phyloP scores from a whole-genome alignment of 2,329 filamentous ascomycete species.

The Pestalotiopsis sp. region DNA sequence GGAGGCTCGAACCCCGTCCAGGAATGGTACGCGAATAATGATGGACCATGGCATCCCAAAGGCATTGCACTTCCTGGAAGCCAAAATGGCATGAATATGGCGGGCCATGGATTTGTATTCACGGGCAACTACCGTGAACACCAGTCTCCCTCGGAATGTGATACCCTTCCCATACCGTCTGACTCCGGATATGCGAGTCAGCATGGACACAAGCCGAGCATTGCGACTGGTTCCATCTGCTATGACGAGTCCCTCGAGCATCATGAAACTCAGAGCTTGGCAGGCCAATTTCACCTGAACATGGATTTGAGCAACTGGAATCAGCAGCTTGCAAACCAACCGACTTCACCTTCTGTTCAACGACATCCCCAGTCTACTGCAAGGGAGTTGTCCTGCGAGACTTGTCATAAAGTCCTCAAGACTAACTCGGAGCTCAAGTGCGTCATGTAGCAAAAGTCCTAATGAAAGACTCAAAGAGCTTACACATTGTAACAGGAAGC shows the following conservation, averaged over 20 bases:
- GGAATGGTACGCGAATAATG: conserved; percentile 41
- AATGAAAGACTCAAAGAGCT: neutral
- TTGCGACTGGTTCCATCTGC: conserved; percentile 43
- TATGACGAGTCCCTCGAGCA: conserved; percentile 44
- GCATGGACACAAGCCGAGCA: conserved; percentile 41
- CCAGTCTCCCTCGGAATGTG: conserved; percentile 41
- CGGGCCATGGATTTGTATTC: conserved; percentile 27
- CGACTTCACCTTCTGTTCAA: conserved; percentile 2
- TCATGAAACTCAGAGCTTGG: conserved; percentile 41
- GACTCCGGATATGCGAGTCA: conserved; percentile 53
- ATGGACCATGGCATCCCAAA: conserved; percentile 48
- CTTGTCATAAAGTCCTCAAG: conserved; percentile 45
- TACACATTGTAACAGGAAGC: conserved; percentile 62
- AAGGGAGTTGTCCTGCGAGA: conserved; percentile 35
- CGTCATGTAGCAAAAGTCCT: conserved; percentile 21
- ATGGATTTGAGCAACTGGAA: conserved; percentile 18
- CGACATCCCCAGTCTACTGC: conserved; percentile 18
- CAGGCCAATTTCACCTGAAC: conserved; percentile 32
- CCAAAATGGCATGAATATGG: conserved; percentile 25
- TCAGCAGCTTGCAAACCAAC: conserved; percentile 15
- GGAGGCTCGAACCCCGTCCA: conserved; percentile 23
- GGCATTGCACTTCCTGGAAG: conserved; percentile 33
- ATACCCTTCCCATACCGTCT: conserved; percentile 37
- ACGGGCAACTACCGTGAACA: conserved; percentile 36
- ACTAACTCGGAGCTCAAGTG: conserved; percentile 62